Percentiles rank a stretch among this genome's conserved stretches.
phyloP scores from a whole-genome alignment of 352 stramenopile genomes.

The Pythium aquatile region DNA sequence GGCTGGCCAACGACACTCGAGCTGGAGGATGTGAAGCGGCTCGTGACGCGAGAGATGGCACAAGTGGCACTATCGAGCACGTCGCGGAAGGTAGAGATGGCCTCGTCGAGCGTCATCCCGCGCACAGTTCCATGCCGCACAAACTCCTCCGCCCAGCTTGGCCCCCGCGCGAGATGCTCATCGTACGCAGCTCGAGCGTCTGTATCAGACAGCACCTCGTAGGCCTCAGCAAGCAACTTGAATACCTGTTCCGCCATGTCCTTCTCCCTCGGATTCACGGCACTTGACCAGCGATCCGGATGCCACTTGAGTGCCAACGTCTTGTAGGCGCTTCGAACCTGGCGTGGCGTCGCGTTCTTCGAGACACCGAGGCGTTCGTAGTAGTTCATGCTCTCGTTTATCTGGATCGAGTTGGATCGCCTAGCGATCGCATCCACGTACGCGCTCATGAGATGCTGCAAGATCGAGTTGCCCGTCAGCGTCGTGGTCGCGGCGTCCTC shows the following conservation, averaged over 20 bases:
- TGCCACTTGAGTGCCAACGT: constrained; percentile 84
- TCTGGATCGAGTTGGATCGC: constrained; percentile 75
- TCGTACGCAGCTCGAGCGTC: constrained; percentile 67
- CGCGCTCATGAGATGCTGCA: constrained; percentile 84
- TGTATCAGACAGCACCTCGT: constrained; percentile 75
- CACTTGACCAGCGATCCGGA: constrained; percentile 72
- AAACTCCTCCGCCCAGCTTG: constrained; percentile 72
- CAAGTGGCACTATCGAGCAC: constrained; percentile 65
- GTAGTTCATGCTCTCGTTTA: constrained; percentile 82
- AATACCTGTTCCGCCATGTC: constrained; percentile 76
- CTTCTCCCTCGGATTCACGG: constrained; percentile 45
- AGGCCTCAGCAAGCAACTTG: constrained; percentile 81
- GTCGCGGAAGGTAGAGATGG: constrained; percentile 75
- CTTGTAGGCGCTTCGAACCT: constrained; percentile 80
- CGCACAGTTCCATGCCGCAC: constrained; percentile 72
- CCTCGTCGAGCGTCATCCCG: constrained; percentile 83
- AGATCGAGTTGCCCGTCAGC: constrained; percentile 70
- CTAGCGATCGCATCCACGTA: constrained; percentile 71
- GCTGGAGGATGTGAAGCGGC: constrained; percentile 60
- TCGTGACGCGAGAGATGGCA: constrained; percentile 56
- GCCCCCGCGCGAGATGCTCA: constrained; percentile 42
- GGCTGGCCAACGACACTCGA: constrained; percentile 66
- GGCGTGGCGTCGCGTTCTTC: constrained; percentile 53
- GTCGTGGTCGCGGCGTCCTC: constrained; percentile 48
- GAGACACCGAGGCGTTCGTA: constrained; percentile 80